Evolutionary conservation across 371 early-diverging fungal species (phyloP), one percentile per base, ranked within the genome.

Genomic region (Circinella umbellata): DNA sequence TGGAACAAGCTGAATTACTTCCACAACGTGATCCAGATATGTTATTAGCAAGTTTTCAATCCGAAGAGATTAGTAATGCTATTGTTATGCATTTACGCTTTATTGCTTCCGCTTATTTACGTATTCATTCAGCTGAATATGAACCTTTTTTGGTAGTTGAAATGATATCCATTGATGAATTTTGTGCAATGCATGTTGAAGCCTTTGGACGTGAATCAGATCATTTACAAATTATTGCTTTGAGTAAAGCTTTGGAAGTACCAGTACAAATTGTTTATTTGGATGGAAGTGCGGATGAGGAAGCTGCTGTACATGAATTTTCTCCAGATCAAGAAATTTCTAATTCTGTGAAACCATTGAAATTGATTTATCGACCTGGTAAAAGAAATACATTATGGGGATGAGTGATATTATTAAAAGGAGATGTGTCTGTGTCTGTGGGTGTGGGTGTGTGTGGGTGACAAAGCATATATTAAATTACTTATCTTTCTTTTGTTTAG

Each of bases 141-240:
- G 84, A 83, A 51, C 91, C 91, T 0, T 92, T 91, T 55, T 63
- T 91, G 13, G 82, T 85, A 18, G 86, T 80, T 67, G 90, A 87
- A 42, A 78, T 83, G 75, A 77, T 82, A 6, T 87, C 82, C 3
- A 90, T 92, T 76, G 88, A 88, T 37, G 82, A 86, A 34, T 92
- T 86, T 53, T 91, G 92, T 66, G 75, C 80, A 2, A 82, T 81
- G 73, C 82, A 86, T 65, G 91, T 92, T 0, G 91, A 91, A 66
- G 91, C 90, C 1, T 89, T 92, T 83, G 92, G 89, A 7, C 79
- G 88, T 37, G 92, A 92, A 73, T 86, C 89, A 2, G 92, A 92
- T 65, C 87, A 92, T 63, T 80, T 91, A 47, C 89, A 89, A 67
- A 82, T 92, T 15, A 91, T 88, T 68, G 90, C 89, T 3, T 62